Percentiles rank a stretch among this genome's conserved stretches.
These are phyloP conservation scores for Russula griseocarnosa DNA, from an alignment of 768 basidiomycete genomes.

Conservation along the genomic window DNA sequence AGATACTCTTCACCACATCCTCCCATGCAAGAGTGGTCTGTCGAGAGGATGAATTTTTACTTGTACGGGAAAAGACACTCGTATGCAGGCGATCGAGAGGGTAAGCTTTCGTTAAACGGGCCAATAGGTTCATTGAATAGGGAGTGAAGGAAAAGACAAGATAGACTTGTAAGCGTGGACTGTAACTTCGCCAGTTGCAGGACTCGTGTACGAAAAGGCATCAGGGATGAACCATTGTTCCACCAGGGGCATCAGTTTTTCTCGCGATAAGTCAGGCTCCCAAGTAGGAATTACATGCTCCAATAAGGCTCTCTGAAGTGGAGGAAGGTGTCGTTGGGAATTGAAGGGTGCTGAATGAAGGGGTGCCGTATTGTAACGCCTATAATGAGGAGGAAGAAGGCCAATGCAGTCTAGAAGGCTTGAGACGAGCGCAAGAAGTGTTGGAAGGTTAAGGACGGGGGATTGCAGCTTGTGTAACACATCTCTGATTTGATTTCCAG, in stretches of 20 bases:
- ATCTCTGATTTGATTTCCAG: conserved; percentile 31
- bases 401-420: conserved; percentile 54
- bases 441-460: conserved; percentile 44
- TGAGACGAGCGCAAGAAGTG: conserved; percentile 53
- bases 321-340: conserved; percentile 41
- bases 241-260: conserved; percentile 44
- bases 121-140: conserved; percentile 52
- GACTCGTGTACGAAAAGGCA: conserved; percentile 48
- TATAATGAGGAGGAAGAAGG: conserved; percentile 58
- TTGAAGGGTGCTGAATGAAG: conserved; percentile 36
- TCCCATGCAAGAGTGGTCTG: conserved; percentile 56
- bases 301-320: conserved; percentile 63
- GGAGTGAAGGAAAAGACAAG: conserved; percentile 46
- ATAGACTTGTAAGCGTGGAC: conserved; percentile 63
- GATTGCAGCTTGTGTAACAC: conserved; percentile 33
- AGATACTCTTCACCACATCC: conserved; percentile 61
- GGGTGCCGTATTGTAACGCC: conserved; percentile 41
- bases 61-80: conserved; percentile 42
- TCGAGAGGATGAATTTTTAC: conserved; percentile 27
- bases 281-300: conserved; percentile 66
- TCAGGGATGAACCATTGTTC: conserved; percentile 76
- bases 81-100: conserved; percentile 63
- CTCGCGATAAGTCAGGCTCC: conserved; percentile 52
- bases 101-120: conserved; percentile 55
- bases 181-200: conserved; percentile 51